Evolutionary conservation across 805 yeast genomes (phyloP).

Genomic region (Phaffomyces opuntiae): DNA sequence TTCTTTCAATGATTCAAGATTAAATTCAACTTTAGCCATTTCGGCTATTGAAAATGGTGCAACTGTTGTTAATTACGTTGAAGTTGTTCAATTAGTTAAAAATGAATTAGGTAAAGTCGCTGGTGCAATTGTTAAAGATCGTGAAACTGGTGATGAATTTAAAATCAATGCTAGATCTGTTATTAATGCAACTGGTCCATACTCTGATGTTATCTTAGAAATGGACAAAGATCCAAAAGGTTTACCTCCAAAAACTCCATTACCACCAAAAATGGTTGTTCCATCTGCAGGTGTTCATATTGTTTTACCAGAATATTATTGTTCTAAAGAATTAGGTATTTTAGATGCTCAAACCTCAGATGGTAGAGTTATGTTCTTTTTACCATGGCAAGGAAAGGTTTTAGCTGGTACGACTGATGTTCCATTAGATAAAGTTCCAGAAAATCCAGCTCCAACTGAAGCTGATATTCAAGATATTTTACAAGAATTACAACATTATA

Average conservation of each 20-base stretch:
- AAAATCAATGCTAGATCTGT: slow-evolving; percentile 64
- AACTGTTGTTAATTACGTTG: slow-evolving; percentile 79
- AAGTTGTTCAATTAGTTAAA: slow-evolving; percentile 71
- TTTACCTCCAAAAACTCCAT: slow-evolving; percentile 44
- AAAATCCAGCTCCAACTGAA: slow-evolving; percentile 77
- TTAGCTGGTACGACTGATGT: slow-evolving; percentile 96
- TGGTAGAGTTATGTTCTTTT: slow-evolving; percentile 93
- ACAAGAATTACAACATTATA: slow-evolving; percentile 81
- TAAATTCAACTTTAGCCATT: slow-evolving; percentile 79
- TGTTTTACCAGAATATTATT: slow-evolving; percentile 85
- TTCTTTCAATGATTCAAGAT: slow-evolving; percentile 85
- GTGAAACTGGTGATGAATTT: slow-evolving; percentile 57
- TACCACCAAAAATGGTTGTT: slow-evolving; percentile 73
- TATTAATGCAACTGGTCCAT: slow-evolving; percentile 94
- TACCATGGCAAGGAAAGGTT: slow-evolving; percentile 97
- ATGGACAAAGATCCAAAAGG: slow-evolving; percentile 75
- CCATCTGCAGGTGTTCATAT: slow-evolving; percentile 94
- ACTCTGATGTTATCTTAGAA: slow-evolving; percentile 74
- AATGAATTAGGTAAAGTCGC: slow-evolving; percentile 47
- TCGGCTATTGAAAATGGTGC: slow-evolving; percentile 88
- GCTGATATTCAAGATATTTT: slow-evolving; percentile 84
- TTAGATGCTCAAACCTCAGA: slow-evolving; percentile 89
- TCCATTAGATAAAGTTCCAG: slow-evolving; percentile 65
- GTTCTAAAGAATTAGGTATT: slow-evolving; percentile 81
- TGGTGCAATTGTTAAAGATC: slow-evolving; percentile 74